These are phyloP conservation scores for Tolypocladium endophyticum DNA, from an alignment of 2,329 filamentous ascomycete genomes.

Conservation along the genomic window DNA sequence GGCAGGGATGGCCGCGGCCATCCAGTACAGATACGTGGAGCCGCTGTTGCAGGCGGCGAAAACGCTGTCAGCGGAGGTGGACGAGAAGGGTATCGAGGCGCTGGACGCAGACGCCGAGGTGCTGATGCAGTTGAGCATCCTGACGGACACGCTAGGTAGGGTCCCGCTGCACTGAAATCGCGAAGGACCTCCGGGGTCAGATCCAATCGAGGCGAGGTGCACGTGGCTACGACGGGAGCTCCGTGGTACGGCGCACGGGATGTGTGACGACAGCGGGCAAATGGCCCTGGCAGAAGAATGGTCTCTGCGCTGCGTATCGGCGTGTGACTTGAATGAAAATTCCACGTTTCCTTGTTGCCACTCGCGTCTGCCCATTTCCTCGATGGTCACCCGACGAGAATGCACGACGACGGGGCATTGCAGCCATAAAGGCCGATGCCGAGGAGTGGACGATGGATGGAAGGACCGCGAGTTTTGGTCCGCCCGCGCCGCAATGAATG, in stretches of 20 bases:
- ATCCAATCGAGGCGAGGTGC: background rate
- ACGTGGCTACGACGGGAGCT: background rate
- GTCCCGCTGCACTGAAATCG: conserved; percentile 25
- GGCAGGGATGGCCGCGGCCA: conserved; percentile 42
- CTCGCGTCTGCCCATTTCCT: background rate
- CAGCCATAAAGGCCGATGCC: background rate
- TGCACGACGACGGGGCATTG: background rate
- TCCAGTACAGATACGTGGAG: conserved; percentile 47
- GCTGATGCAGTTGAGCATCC: conserved; percentile 28
- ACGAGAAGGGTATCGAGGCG: conserved; percentile 20
- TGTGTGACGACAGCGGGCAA: background rate
- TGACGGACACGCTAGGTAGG: conserved; percentile 30
- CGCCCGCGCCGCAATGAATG: background rate
- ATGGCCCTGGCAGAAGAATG: background rate
- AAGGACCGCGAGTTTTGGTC: background rate
- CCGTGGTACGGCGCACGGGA: background rate
- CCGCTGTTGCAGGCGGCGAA: conserved; percentile 37
- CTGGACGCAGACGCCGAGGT: conserved; percentile 17
- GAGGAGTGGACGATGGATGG: background rate
- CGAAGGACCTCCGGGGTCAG: background rate
- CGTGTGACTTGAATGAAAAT: background rate
- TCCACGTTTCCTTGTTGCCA: background rate
- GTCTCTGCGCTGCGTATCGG: background rate
- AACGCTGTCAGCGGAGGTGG: conserved; percentile 19
- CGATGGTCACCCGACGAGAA: background rate